Base-by-base conservation (phyloP, 805 yeast species). In the Starmera pachycereana region DNA sequence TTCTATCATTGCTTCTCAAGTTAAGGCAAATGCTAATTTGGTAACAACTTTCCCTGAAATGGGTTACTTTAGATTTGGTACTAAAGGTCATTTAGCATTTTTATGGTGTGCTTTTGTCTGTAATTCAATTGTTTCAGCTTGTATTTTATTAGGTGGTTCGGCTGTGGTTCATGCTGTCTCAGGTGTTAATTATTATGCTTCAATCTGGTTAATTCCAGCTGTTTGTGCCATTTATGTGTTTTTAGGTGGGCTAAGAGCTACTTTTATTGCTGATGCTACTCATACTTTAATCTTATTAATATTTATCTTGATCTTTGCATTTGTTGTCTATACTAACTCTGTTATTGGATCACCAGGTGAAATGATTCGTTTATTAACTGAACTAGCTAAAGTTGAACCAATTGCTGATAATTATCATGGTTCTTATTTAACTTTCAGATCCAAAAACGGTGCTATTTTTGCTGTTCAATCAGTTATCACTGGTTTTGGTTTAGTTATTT, bases 231-330 rank as follows among this genome's bases (percentile, higher is more conserved):
- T 71, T 13, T 73, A 72, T 48, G 72, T 75, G 4, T 60, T 65
- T 25, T 61, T 71, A 33, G 78, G 77, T 38, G 78, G 78, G 8
- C 53, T 72, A 28, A 66, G 70, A 45, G 72, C 76, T 11, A 72
- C 78, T 3, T 71, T 72, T 44, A 57, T 72, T 32, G 65, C 77
- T 12, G 78, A 73, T 51, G 72, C 71, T 51, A 60, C 65, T 13
- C 76, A 71, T 51, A 69, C 74, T 2, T 65, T 69, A 36, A 62
- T 71, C 40, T 56, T 71, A 35, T 58, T 64, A 43, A 55, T 62
- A 27, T 60, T 70, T 38, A 50, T 70, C 36, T 45, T 68, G 37
- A 50, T 61, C 7, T 52, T 66, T 14, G 51, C 53, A 5, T 68
- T 61, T 44, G 56, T 45, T 52, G 60, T 22, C 48, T 62, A 12